Base-by-base conservation (phyloP, 805 yeast species). In the Candida vartiovaarae region DNA sequence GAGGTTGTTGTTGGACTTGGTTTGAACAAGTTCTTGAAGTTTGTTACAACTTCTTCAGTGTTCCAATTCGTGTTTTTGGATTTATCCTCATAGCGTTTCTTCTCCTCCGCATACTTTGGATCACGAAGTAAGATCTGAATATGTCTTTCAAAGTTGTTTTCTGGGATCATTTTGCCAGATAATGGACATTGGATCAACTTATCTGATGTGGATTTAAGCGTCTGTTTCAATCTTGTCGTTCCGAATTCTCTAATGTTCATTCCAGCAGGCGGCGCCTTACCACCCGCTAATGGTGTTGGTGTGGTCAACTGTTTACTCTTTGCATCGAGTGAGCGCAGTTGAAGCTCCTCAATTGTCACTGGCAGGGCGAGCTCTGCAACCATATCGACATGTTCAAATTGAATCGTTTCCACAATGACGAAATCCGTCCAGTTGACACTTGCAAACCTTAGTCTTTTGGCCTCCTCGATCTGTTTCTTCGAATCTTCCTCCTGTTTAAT, bases 361-460 rank as follows among this genome's bases (percentile, higher is more conserved):
- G 95, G 86, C 8, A 57, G 53, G 1, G 75, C 70, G 33, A 60
- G 63, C 40, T 78, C 82, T 4, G 76, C 71, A 8, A 72, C 75
- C 46, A 72, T 69, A 59, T 82, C 89, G 6, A 76, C 62, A 2
- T 77, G 79, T 11, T 76, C 76, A 51, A 88, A 82, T 39, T 72
- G 78, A 10, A 89, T 69, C 2, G 82, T 78, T 40, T 80, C 87
- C 6, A 86, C 82, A 15, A 86, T 69, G 2, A 72, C 69, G 57
- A 90, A 91, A 49, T 84, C 86, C 44, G 81, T 80, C 99, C 99
- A 91, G 63, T 90, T 89, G 24, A 88, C 80, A 8, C 84, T 75
- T 0, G 90, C 87, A 63, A 73, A 86, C 35, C 75, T 80, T 5
- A 78, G 51, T 45, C 71, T 71, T 57, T 61, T 40, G 42, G 60